Evolutionary conservation across 2,329 filamentous ascomycete genomes (phyloP), one percentile per base, ranked within the genome.

Genomic region (Clarireedia sp.): DNA sequence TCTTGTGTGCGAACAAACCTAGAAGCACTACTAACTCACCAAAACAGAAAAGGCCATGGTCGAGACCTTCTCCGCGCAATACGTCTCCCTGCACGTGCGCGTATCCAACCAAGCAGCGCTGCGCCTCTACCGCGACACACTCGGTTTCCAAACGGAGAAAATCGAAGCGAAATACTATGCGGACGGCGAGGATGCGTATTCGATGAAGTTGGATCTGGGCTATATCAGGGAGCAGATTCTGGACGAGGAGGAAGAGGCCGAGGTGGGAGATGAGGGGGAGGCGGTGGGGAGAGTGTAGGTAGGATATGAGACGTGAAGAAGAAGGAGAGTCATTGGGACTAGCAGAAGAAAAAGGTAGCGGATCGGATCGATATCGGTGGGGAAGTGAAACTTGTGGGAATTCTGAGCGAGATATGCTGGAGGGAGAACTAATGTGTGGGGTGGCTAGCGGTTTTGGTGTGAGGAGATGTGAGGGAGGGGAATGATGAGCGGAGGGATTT

Each of bases 41-140:
- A 5, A 7, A 24, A 58, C 62, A 92, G 89, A 96, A 75, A 81
- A 89, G 66, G 94, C 94, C 66, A 99, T 99, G 94, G 90, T 91
- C 57, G 94, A 99, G 73, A 91, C 89, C 36, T 96, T 92, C 70
- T 81, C 83, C 66, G 94, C 91, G 1, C 82, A 87, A 69, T 97
- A 96, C 75, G 92, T 99, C 68, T 95, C 89, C 36, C 82, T 99
- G 36, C 94, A 99, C 76, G 94, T 99, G 61, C 91, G 94, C 67
- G 83, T 96, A 52, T 94, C 88, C 72, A 99, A 99, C 78, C 81
- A 82, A 59, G 94, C 94, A 6, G 94, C 94, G 24, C 82, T 96
- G 60, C 89, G 88, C 66, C 81, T 99, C 21, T 99, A 99, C 80
- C 85, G 90, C 65, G 87, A 95, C 69, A 96, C 91, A 0, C 82